phyloP scores from a whole-genome alignment of 495 filamentous ascomycete species.

The Trichoderma virens region DNA sequence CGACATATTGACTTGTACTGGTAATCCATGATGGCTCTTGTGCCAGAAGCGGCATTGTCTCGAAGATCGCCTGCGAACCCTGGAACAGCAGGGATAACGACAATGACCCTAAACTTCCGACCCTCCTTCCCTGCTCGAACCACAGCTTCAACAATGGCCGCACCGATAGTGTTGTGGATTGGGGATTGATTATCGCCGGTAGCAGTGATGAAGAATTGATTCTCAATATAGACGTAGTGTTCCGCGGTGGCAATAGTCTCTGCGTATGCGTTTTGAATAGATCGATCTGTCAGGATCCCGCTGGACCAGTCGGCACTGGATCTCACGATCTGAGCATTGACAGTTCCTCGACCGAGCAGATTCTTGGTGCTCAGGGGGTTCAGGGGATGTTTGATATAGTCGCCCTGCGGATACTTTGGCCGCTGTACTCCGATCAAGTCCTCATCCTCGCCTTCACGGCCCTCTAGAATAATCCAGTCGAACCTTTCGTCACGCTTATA shows the following conservation, averaged over 20 bases:
- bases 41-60: constrained; percentile 73
- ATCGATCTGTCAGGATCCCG: constrained; percentile 80
- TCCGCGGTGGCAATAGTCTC: constrained; percentile 76
- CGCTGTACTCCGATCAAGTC: constrained; percentile 81
- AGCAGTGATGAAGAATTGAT: constrained; percentile 96
- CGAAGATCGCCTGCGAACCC: constrained; percentile 90
- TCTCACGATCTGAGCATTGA: constrained; percentile 75
- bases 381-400: constrained; percentile 77
- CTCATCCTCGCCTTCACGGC: constrained; percentile 71
- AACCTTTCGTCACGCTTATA: constrained; percentile 78
- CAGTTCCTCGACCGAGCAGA: constrained; percentile 50
- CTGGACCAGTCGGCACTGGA: constrained; percentile 94
- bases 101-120: constrained; percentile 85
- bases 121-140: constrained; percentile 73
- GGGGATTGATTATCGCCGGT: constrained; percentile 81
- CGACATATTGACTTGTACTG: constrained; percentile 94
- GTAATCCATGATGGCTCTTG: constrained; percentile 95
- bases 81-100: constrained; percentile 82
- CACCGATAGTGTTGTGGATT: constrained; percentile 79
- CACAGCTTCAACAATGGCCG: constrained; percentile 83
- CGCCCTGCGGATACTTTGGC: constrained; percentile 76
- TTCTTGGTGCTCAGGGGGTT: constrained; percentile 47
- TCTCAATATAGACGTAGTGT: constrained; percentile 95
- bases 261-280: constrained; percentile 86
- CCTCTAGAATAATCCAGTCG: constrained; percentile 76